A percentile compares a stretch with the other conserved stretches of the same genome.
These are phyloP conservation scores for Pseudogymnoascus sp. DNA, from an alignment of 2,329 filamentous ascomycete genomes.

Conservation along the genomic window DNA sequence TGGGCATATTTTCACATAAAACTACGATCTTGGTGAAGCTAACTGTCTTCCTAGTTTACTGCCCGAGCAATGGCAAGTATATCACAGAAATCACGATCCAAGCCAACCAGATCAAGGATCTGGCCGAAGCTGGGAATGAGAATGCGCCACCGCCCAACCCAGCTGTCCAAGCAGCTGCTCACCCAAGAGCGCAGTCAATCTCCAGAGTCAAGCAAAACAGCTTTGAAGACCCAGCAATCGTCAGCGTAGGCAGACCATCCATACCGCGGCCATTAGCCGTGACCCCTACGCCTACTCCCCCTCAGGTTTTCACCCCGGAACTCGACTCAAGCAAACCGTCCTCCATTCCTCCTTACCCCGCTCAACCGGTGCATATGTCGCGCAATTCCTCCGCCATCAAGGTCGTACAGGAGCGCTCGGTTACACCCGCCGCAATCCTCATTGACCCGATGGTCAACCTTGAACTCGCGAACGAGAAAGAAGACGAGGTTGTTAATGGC, in stretches of 20 bases:
- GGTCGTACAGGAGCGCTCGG: constrained; percentile 17
- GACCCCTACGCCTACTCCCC: neutral
- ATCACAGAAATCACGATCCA: constrained; percentile 27
- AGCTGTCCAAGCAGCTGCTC: neutral
- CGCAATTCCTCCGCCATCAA: neutral
- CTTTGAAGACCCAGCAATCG: constrained; percentile 29
- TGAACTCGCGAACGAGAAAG: constrained; percentile 26
- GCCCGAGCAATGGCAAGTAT: constrained; percentile 25
- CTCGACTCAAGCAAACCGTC: constrained; percentile 14
- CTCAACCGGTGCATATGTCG: constrained; percentile 18
- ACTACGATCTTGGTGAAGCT: neutral
- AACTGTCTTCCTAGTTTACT: constrained; percentile 19
- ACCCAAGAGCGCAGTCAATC: neutral
- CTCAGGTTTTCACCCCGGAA: neutral
- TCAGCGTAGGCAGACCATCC: constrained; percentile 29
- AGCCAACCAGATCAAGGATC: constrained; percentile 25
- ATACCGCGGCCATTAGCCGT: constrained; percentile 18
- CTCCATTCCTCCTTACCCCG: constrained; percentile 24
- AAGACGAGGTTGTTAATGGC: constrained; percentile 14
- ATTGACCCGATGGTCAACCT: constrained; percentile 37
- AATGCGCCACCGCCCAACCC: constrained; percentile 15
- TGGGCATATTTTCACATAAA: neutral
- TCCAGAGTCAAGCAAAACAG: constrained; percentile 12
- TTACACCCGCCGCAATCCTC: constrained; percentile 31
- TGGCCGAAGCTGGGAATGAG: constrained; percentile 26